A percentile compares a stretch with the other conserved stretches of the same genome.
phyloP scores from a whole-genome alignment of 1,139 yeast species.

The Saccharomyces hybrid region DNA sequence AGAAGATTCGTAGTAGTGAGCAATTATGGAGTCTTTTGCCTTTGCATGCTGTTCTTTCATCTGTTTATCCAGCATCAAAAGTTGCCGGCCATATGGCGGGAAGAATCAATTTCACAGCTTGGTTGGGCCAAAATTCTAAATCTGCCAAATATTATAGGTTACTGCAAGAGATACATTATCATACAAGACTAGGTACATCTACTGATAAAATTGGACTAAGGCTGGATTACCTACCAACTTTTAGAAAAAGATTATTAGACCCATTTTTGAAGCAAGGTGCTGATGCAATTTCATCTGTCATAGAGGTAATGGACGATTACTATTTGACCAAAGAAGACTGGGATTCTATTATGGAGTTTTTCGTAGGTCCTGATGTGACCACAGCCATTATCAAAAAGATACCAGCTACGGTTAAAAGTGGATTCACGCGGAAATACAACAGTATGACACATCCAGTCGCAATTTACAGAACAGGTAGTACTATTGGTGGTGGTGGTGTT shows the following conservation, averaged over 20 bases:
- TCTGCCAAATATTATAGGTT: slow-evolving; percentile 68
- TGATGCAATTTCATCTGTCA: slow-evolving; percentile 59
- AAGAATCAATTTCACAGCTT: slow-evolving; percentile 71
- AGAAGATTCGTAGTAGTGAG: slow-evolving; percentile 78
- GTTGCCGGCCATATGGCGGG: slow-evolving; percentile 68
- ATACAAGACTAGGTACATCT: slow-evolving; percentile 70
- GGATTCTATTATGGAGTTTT: slow-evolving; percentile 77
- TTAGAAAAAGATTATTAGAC: slow-evolving; percentile 46
- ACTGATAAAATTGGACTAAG: slow-evolving; percentile 73
- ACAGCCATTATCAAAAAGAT: slow-evolving; percentile 49
- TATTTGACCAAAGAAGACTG: slow-evolving; percentile 85
- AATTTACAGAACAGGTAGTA: slow-evolving; percentile 45
- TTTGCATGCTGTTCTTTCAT: slow-evolving; percentile 80
- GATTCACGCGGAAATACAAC: slow-evolving; percentile 83
- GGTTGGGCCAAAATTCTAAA: slow-evolving; percentile 91
- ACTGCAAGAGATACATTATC: slow-evolving; percentile 83
- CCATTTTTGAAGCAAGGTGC: slow-evolving; percentile 50
- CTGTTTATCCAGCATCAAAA: slow-evolving; percentile 70
- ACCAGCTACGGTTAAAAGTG: slow-evolving; percentile 68
- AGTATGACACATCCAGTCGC: slow-evolving; percentile 74
- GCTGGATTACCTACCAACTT: slow-evolving; percentile 63
- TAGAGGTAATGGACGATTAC: slow-evolving; percentile 70
- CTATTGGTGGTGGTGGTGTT: slow-evolving; percentile 35
- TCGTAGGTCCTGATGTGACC: slow-evolving; percentile 55
- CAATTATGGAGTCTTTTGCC: slow-evolving; percentile 97